Base-by-base conservation (phyloP, 2,329 filamentous ascomycete genomes). In the Lecanoromycetidae sp. region DNA sequence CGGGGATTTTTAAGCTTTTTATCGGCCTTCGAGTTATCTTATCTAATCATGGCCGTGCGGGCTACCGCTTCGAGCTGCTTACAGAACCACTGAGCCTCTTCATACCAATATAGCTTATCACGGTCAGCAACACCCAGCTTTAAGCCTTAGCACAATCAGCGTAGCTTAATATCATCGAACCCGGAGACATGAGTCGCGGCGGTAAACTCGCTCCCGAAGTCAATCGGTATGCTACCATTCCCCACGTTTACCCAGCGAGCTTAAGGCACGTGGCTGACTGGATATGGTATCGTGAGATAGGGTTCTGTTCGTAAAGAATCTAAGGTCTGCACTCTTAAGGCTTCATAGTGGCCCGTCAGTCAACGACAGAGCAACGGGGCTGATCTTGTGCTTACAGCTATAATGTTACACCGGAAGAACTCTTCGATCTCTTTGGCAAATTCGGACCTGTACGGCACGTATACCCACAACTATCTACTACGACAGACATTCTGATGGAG, bases 261-360 rank as follows among this genome's bases (percentile, higher is more conserved):
- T 38, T 10, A 22, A 25, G n/a, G 23, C 23, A 43, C 10, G 15
- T 9, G 30, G 40, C 27, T 35, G 12, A 38, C 36, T 12, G 3
- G 17, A 8, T 12, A 17, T 10, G 17, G 8, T 12, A 17, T 10
- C 20, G 56, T 54, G 15, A 9, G n/a, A 15, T 58, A 94, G 90
- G 82, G 90, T 91, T 82, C 85, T 98, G 75, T 96, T 96, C 79
- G 90, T 96, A 63, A 96, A 96, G 86, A 96, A 98, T 79, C 79
- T 96, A 74, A 94, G 85, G 87, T 93, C 69, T 58, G 74, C 44
- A 41, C 33, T 44, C 33, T 26, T 35, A 29, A 40, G n/a, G n/a
- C n/a, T n/a, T n/a, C n/a, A n/a, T n/a, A n/a, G n/a, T n/a, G n/a
- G n/a, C n/a, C n/a, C n/a, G n/a, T n/a, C n/a, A n/a, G n/a, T n/a